phyloP scores from a whole-genome alignment of 2,329 filamentous ascomycete genomes.

The Xylariaceae sp. region DNA sequence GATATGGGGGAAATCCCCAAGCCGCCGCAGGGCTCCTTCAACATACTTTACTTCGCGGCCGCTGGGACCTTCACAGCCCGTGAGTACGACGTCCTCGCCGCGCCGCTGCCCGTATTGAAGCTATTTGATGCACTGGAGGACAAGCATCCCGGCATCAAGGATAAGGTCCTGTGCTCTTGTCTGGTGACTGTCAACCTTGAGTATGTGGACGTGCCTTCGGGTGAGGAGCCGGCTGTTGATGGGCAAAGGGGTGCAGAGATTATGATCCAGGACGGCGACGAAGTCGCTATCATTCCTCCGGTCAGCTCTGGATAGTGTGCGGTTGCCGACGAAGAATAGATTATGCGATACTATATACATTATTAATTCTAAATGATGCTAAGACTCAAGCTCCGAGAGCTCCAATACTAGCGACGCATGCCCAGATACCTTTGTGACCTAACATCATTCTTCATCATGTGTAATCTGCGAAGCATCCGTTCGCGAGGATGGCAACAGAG shows the following conservation, averaged over 20 bases:
- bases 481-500: slow-evolving; percentile 5
- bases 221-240: slow-evolving; percentile 29
- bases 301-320: slow-evolving; percentile 71
- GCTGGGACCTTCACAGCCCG: slow-evolving; percentile 68
- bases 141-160: slow-evolving; percentile 64
- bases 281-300: slow-evolving; percentile 83
- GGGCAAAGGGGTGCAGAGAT: slow-evolving; percentile 17
- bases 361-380: no score
- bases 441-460: no score
- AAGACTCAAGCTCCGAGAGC: no score
- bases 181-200: slow-evolving; percentile 76
- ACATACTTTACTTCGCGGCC: slow-evolving; percentile 76
- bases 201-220: slow-evolving; percentile 66
- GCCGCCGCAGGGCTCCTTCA: slow-evolving; percentile 64
- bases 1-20: slow-evolving; percentile 37
- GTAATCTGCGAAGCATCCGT: neutral
- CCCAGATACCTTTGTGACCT: no score
- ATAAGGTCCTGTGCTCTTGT: slow-evolving; percentile 66
- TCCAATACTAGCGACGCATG: no score
- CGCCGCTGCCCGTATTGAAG: slow-evolving; percentile 57
- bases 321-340: no score
- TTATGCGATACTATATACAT: no score
- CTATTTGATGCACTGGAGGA: slow-evolving; percentile 67
- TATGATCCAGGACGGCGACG: slow-evolving; percentile 67
- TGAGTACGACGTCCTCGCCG: slow-evolving; percentile 59